Evolutionary conservation across 331 rosid species (phyloP).

Genomic region (Cydonia oblonga): DNA sequence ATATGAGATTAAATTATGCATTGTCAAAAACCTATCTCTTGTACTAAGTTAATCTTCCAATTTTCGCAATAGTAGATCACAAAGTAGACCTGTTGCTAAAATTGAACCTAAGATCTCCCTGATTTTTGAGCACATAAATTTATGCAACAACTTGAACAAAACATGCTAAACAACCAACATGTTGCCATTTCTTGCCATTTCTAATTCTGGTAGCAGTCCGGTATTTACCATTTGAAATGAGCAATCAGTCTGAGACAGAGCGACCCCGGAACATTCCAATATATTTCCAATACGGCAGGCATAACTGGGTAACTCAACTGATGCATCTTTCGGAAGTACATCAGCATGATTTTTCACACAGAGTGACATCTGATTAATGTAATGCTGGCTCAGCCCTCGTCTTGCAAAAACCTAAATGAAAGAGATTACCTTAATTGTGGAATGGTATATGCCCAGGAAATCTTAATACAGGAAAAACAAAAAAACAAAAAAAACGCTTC

Average conservation of each 20-base stretch:
- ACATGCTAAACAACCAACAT: background rate
- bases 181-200: background rate
- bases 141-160: background rate
- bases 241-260: constrained; percentile 71
- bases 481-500: no score
- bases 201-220: background rate
- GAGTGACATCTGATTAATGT: constrained; percentile 68
- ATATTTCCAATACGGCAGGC: constrained; percentile 96
- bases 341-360: constrained; percentile 51
- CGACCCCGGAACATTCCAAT: constrained; percentile 64
- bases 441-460: background rate
- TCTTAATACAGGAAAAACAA: background rate
- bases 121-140: background rate
- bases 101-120: background rate
- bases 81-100: background rate
- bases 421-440: constrained; percentile 10
- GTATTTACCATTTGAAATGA: constrained; percentile 65
- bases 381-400: constrained; percentile 47
- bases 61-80: no score
- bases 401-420: constrained; percentile 46
- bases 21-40: background rate
- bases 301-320: constrained; percentile 68
- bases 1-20: background rate
- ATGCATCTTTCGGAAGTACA: constrained; percentile 62
- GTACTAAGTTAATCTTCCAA: background rate